These are phyloP conservation scores for Candida parachauliodes DNA, from an alignment of 805 yeast genomes.

Conservation along the genomic window DNA sequence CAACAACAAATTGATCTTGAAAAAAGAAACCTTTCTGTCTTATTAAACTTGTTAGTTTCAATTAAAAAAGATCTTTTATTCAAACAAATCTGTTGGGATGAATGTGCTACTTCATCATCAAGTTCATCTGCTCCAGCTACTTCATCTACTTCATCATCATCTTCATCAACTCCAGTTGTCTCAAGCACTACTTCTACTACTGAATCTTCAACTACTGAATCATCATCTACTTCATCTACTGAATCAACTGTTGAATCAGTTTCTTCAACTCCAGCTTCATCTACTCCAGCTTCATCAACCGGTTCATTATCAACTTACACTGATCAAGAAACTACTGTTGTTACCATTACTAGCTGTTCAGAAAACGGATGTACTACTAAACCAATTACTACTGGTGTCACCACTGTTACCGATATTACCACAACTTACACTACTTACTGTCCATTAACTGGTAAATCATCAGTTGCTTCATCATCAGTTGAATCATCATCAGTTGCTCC, in stretches of 20 bases:
- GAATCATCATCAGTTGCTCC: conserved; percentile 8
- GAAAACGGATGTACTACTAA: conserved; percentile 26
- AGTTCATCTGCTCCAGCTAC: neutral
- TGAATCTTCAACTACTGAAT: conserved; percentile 2
- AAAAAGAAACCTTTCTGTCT: neutral
- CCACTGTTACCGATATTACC: conserved; percentile 28
- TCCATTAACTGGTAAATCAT: conserved; percentile 26
- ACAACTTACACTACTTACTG: conserved; percentile 38
- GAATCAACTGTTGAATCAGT: conserved; percentile 4
- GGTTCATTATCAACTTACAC: neutral
- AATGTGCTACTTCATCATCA: conserved; percentile 1
- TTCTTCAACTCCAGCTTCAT: conserved; percentile 1
- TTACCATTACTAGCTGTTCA: conserved; percentile 36
- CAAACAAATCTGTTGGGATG: conserved; percentile 7
- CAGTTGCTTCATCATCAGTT: conserved; percentile 10
- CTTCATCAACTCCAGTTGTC: conserved; percentile 4
- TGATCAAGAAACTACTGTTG: conserved; percentile 24
- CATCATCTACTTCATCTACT: conserved; percentile 1
- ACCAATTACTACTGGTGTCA: conserved; percentile 20
- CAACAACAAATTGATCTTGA: neutral
- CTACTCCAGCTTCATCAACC: conserved; percentile 6
- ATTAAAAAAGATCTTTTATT: conserved; percentile 6
- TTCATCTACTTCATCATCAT: neutral
- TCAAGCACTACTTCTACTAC: no score
- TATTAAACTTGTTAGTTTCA: conserved; percentile 1